Conservation (phyloP, 352 stramenopile species). For the Phytophthora pistaciae region DNA sequence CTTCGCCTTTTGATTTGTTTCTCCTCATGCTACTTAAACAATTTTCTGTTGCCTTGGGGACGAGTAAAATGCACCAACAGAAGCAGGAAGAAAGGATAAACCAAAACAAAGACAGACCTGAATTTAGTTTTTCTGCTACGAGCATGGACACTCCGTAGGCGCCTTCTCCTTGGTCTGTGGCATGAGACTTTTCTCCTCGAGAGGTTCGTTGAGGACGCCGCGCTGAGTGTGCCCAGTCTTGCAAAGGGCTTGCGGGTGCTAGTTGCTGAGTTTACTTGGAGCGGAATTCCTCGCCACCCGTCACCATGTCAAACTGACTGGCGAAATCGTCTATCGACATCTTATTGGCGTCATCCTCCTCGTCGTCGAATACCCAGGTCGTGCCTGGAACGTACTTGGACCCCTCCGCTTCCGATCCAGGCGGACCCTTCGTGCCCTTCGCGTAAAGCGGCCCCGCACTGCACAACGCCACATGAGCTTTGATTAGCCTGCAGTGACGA, state of each 20-base stretch:
- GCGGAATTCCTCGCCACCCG: slow-evolving; percentile 86
- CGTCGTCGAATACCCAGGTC: slow-evolving; percentile 92
- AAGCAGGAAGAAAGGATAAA: not conserved
- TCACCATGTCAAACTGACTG: slow-evolving; percentile 90
- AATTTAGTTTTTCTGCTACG: slow-evolving; percentile 43
- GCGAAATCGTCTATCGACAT: slow-evolving; percentile 92
- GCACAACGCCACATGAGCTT: not conserved
- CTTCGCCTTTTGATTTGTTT: slow-evolving; percentile 2
- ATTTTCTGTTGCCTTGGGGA: not conserved
- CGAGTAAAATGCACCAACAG: not conserved
- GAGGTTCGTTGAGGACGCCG: slow-evolving; percentile 23
- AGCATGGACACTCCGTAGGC: slow-evolving; percentile 21
- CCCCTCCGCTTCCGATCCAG: slow-evolving; percentile 64
- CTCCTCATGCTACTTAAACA: not conserved
- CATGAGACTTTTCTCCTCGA: slow-evolving; percentile 28
- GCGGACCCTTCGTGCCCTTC: slow-evolving; percentile 78
- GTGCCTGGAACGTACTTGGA: slow-evolving; percentile 90
- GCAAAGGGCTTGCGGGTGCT: slow-evolving; percentile 14
- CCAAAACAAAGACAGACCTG: slow-evolving; percentile 43
- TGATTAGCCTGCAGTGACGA: not conserved
- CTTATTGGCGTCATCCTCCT: slow-evolving; percentile 74
- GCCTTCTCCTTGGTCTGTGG: slow-evolving; percentile 22
- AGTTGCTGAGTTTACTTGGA: slow-evolving; percentile 62
- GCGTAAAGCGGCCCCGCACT: slow-evolving; percentile 86
- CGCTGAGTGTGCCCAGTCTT: slow-evolving; percentile 15